phyloP scores from a whole-genome alignment of 2,329 filamentous ascomycete genomes.

The Aaosphaeria arxii region DNA sequence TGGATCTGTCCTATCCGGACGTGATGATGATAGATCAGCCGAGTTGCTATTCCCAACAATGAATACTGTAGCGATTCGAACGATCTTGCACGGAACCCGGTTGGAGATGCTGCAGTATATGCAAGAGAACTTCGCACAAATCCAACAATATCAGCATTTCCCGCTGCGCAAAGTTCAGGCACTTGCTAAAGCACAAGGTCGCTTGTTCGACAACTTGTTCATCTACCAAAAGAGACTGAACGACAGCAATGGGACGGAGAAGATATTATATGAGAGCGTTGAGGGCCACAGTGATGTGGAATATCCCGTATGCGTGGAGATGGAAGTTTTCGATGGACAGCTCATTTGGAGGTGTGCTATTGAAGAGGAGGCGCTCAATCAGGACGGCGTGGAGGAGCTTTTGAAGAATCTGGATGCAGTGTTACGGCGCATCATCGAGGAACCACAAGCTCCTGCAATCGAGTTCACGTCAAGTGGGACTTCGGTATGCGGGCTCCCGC shows the following conservation, averaged over 20 bases:
- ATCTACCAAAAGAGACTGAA: slow-evolving; percentile 60
- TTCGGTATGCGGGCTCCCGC: slow-evolving; percentile 63
- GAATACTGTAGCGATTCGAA: slow-evolving; percentile 80
- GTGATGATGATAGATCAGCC: slow-evolving; percentile 69
- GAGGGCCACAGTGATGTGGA: slow-evolving; percentile 67
- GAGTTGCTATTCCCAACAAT: slow-evolving; percentile 80
- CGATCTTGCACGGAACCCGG: slow-evolving; percentile 67
- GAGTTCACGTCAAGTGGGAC: slow-evolving; percentile 51
- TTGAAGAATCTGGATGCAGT: slow-evolving; percentile 59
- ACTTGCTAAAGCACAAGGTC: slow-evolving; percentile 44
- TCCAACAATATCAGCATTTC: slow-evolving; percentile 72
- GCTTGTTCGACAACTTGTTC: slow-evolving; percentile 64
- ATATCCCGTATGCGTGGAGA: slow-evolving; percentile 78
- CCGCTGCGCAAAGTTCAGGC: slow-evolving; percentile 69
- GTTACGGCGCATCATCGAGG: slow-evolving; percentile 54
- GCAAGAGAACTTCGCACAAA: slow-evolving; percentile 65
- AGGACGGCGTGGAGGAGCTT: slow-evolving; percentile 48
- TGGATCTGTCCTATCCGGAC: slow-evolving; percentile 78
- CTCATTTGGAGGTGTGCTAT: slow-evolving; percentile 73
- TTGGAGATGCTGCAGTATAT: slow-evolving; percentile 67
- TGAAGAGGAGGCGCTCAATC: slow-evolving; percentile 55
- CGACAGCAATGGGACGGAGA: slow-evolving; percentile 7
- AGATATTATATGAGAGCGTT: slow-evolving; percentile 59
- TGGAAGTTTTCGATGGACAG: slow-evolving; percentile 58
- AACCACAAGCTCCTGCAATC: slow-evolving; percentile 52